A percentile compares a stretch with the other conserved stretches of the same genome.
Conservation (phyloP, 306 rosid genomes). For the Rosa rugosa region DNA sequence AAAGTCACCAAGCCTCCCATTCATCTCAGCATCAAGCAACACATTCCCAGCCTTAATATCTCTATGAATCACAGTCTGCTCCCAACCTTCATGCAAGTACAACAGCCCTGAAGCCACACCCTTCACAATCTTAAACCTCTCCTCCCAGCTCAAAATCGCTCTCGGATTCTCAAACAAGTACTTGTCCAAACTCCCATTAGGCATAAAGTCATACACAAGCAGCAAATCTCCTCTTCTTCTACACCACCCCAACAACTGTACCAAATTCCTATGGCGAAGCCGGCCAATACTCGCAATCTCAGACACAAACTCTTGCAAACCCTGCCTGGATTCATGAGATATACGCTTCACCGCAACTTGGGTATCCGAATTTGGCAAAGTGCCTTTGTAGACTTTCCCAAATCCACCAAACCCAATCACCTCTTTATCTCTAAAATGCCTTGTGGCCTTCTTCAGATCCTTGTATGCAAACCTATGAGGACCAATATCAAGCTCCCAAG, state of each 20-base stretch:
- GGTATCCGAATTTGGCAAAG: slow-evolving; percentile 32
- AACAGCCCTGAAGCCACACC: slow-evolving; percentile 58
- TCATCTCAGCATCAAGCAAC: slow-evolving; percentile 51
- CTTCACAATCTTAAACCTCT: slow-evolving; percentile 53
- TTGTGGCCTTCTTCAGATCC: slow-evolving; percentile 56
- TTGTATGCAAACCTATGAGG: slow-evolving; percentile 59
- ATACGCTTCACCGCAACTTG: slow-evolving; percentile 56
- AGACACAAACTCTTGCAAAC: slow-evolving; percentile 48
- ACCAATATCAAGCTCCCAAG: slow-evolving; percentile 63
- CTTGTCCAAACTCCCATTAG: slow-evolving; percentile 61
- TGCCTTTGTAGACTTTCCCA: slow-evolving; percentile 59
- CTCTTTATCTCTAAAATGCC: slow-evolving; percentile 46
- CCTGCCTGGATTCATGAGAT: slow-evolving; percentile 57
- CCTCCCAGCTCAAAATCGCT: slow-evolving; percentile 44
- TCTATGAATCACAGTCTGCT: slow-evolving; percentile 63
- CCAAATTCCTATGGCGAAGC: slow-evolving; percentile 61
- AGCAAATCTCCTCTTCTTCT: slow-evolving; percentile 42
- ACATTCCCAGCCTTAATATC: slow-evolving; percentile 66
- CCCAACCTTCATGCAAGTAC: slow-evolving; percentile 66
- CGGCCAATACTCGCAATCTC: slow-evolving; percentile 58
- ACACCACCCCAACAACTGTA: slow-evolving; percentile 65
- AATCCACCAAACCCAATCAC: slow-evolving; percentile 62
- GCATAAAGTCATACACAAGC: slow-evolving; percentile 57
- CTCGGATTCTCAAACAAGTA: slow-evolving; percentile 40
- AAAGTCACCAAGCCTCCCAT: slow-evolving; percentile 55